Conservation (phyloP, 495 filamentous ascomycete genomes). For the Saxispiralis lemnorum region DNA sequence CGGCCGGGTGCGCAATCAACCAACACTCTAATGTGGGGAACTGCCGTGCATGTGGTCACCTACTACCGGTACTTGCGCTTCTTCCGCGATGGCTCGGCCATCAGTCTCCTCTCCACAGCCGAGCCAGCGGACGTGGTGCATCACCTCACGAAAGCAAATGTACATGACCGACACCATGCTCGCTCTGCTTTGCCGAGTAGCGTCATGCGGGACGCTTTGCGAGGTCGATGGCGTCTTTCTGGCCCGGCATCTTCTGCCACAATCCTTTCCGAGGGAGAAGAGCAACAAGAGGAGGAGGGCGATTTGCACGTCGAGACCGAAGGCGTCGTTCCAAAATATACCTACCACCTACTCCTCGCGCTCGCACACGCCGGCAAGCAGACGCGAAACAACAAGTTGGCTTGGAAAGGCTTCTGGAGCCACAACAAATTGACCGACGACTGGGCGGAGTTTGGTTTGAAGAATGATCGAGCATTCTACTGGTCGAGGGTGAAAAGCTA, state of each 20-base stretch:
- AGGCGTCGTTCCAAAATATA: slow-evolving; percentile 56
- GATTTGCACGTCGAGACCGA: slow-evolving; percentile 73
- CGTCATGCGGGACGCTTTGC: slow-evolving; percentile 43
- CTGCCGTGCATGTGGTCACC: slow-evolving; percentile 85
- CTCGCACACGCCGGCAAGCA: slow-evolving; percentile 40
- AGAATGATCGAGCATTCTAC: slow-evolving; percentile 70
- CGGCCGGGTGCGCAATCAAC: slow-evolving; percentile 51
- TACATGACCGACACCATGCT: slow-evolving; percentile 20
- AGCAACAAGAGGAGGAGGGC: slow-evolving; percentile 34
- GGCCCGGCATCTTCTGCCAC: slow-evolving; percentile 17
- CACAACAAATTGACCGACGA: slow-evolving; percentile 81
- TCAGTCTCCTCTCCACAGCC: slow-evolving; percentile 58
- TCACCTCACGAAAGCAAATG: slow-evolving; percentile 30
- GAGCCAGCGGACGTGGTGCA: slow-evolving; percentile 76
- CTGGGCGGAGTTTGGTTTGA: slow-evolving; percentile 68
- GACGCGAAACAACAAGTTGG: slow-evolving; percentile 60
- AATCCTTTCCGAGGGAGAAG: slow-evolving; percentile 4
- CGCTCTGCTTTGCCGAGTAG: slow-evolving; percentile 24
- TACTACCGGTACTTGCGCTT: slow-evolving; percentile 95
- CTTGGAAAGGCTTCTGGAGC: slow-evolving; percentile 82
- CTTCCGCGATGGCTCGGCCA: slow-evolving; percentile 70
- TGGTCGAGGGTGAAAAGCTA: slow-evolving; percentile 71
- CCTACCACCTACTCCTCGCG: slow-evolving; percentile 59
- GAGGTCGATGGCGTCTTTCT: slow-evolving; percentile 42
- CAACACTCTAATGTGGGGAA: slow-evolving; percentile 49